Evolutionary conservation across 1,284 basidiomycete species (phyloP), one percentile per base, ranked within the genome.

Genomic region (Sparassis latifolia): DNA sequence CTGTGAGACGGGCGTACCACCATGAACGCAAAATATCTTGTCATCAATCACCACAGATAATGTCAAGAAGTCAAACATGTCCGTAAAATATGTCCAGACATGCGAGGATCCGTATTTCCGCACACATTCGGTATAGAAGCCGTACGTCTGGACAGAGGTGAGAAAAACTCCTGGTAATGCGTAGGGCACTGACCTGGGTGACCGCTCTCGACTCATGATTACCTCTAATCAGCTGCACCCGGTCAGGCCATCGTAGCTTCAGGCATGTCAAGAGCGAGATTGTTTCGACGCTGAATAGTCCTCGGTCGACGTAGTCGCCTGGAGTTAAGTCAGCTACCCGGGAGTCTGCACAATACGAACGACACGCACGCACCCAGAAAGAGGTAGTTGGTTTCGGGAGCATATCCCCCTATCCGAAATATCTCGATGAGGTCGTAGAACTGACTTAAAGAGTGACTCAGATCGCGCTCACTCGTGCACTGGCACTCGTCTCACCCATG

Each of bases 41-140:
- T 99, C 92, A 72, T 99, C 97, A 63, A 99, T 98, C 53, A 99
- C 96, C 52, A 97, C 95, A 37, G 91, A 94, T 47, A 99, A 76
- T 5, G 97, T 99, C 57, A 99, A 72, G 71, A 96, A 99, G 76
- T 99, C 97, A 70, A 99, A 99, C 97, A 99, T 98, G 74, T 99
- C 97, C 54, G 97, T 99, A 65, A 99, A 99, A 69, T 98, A 98
- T 38, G 92, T 95, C 97, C 97, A 99, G 39, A 98, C 96, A 60
- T 92, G 89, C 30, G 94, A 85, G 2, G 89, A 88, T 52, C 95
- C 96, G 65, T 99, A 99, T 73, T 99, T 99, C 46, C 96, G 82
- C 41, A 94, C 86, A 65, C 97, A 99, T 77, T 99, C 97, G 33
- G 93, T 90, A 71, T 99, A 99, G 74, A 99, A 99, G 10, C 97